Percentiles rank a stretch among this genome's conserved stretches.
Conservation (phyloP, 2,329 filamentous ascomycete genomes). For the Pseudocercospora crystallina region DNA sequence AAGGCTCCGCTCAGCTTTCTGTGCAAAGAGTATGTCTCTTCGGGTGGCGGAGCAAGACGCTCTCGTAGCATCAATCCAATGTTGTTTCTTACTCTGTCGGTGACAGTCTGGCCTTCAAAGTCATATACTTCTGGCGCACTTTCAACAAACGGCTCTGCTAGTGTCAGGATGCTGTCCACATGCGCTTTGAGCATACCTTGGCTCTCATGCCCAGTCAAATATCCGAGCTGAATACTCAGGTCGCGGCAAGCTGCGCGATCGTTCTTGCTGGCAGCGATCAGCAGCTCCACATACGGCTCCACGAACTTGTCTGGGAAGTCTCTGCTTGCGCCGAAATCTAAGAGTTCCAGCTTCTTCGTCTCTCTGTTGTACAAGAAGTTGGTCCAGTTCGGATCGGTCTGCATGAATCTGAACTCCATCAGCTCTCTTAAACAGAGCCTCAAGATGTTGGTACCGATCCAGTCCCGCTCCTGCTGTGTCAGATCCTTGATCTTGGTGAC, state of each 20-base stretch:
- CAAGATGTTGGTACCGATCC: constrained; percentile 93
- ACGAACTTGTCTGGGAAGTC: constrained; percentile 83
- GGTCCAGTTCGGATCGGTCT: constrained; percentile 99
- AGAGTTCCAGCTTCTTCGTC: constrained; percentile 72
- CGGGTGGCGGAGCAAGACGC: constrained; percentile 83
- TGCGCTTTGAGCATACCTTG: constrained; percentile 86
- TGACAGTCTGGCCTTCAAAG: constrained; percentile 93
- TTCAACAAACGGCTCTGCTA: constrained; percentile 84
- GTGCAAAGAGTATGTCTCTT: constrained; percentile 96
- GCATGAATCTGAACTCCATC: constrained; percentile 95
- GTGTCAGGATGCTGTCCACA: constrained; percentile 79
- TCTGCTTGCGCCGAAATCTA: constrained; percentile 92
- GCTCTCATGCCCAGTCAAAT: constrained; percentile 88
- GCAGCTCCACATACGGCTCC: constrained; percentile 72
- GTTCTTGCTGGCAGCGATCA: constrained; percentile 72
- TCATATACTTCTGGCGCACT: constrained; percentile 82
- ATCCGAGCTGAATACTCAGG: constrained; percentile 55
- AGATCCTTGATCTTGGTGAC: constrained; percentile 76
- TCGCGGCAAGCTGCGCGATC: constrained; percentile 32
- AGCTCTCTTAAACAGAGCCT: constrained; percentile 91
- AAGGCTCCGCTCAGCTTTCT: constrained; percentile 95
- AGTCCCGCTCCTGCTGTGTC: constrained; percentile 81
- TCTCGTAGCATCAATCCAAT: constrained; percentile 95
- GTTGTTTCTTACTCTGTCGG: constrained; percentile 80
- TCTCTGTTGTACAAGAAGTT: constrained; percentile 89